phyloP scores from a whole-genome alignment of 495 filamentous ascomycete genomes.

The Parathielavia hyrcaniae region DNA sequence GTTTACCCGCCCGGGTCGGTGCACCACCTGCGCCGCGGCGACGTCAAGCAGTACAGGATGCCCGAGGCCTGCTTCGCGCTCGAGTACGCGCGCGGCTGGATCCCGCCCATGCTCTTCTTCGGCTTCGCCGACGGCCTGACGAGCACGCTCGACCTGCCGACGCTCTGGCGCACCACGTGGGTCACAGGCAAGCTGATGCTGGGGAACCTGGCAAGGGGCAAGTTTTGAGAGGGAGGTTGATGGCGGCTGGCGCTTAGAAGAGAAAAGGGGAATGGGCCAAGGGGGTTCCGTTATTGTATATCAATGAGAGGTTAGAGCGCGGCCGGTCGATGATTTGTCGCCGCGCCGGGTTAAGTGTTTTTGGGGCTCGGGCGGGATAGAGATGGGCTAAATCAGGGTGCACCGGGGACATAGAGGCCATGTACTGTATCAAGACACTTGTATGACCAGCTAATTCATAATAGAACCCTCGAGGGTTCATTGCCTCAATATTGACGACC shows the following conservation, averaged over 20 bases:
- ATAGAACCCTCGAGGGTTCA: neutral
- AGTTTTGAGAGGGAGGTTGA: slow-evolving; percentile 49
- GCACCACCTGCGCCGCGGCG: slow-evolving; percentile 69
- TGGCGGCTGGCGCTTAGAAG: neutral
- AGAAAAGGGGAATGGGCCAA: neutral
- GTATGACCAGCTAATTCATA: slow-evolving; percentile 2
- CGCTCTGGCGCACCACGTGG: slow-evolving; percentile 66
- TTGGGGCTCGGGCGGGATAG: neutral
- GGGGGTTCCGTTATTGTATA: neutral
- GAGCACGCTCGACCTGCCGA: slow-evolving; percentile 70
- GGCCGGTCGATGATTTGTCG: neutral
- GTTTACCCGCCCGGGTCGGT: slow-evolving; percentile 68
- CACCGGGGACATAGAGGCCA: neutral
- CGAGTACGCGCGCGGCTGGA: slow-evolving; percentile 85
- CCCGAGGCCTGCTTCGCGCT: slow-evolving; percentile 73
- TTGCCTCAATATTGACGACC: neutral
- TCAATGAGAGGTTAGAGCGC: neutral
- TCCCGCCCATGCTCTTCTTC: slow-evolving; percentile 83
- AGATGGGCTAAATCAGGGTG: neutral
- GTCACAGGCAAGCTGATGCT: slow-evolving; percentile 71
- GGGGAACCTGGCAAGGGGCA: slow-evolving; percentile 59
- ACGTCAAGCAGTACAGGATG: slow-evolving; percentile 83
- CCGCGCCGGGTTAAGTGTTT: neutral
- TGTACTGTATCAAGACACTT: neutral
- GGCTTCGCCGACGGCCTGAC: slow-evolving; percentile 73